Base-by-base conservation (phyloP, 2,329 filamentous ascomycete genomes). In the Tolypocladium inflatum region DNA sequence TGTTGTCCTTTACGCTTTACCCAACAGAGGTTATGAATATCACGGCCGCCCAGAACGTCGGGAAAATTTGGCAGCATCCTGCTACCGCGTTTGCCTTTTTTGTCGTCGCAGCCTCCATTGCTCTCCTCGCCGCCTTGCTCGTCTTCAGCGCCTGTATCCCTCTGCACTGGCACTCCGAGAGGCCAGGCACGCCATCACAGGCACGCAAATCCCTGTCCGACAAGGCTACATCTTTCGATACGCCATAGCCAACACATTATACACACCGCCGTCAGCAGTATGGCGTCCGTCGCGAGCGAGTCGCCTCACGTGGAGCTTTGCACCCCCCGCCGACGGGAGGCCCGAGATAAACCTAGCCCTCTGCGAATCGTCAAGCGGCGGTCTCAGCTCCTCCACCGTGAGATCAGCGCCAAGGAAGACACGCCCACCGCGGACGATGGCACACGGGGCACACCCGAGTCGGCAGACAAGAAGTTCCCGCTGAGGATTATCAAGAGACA, bases 311-410 rank as follows among this genome's bases (percentile, higher is more conserved):
- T 69, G 66, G 71, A 70, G 64, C 61, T 73, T 68, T 61, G 65
- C 65, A 59, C 69, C 61, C 57, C 67, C 60, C 55, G 55, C 23
- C 57, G 60, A 10, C 59, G 59, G 58, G 66, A 45, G 64, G 30
- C 38, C 15, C 54, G 54, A 26, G 70, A 69, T 63, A 65, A 66
- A 58, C 76, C 79, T 21, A 72, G 72, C 38, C 81, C 82, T 13
- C 66, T 83, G 39, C 76, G 78, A 45, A 79, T 84, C 64, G 66
- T 76, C 64, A 84, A 81, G 65, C 70, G 70, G 19, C 21, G 23
- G 26, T 37, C n/a, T 7, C 23, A 26, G 13, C 19, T 13, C 15
- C 10, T 41, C 19, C 19, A 21, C 19, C 15, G 11, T 13, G 39
- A 54, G n/a, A 19, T 4, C 5, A 39, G 33, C 17, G 1, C 42